Conservation (phyloP, 2,329 filamentous ascomycete genomes). For the Fusarium ambrosium region DNA sequence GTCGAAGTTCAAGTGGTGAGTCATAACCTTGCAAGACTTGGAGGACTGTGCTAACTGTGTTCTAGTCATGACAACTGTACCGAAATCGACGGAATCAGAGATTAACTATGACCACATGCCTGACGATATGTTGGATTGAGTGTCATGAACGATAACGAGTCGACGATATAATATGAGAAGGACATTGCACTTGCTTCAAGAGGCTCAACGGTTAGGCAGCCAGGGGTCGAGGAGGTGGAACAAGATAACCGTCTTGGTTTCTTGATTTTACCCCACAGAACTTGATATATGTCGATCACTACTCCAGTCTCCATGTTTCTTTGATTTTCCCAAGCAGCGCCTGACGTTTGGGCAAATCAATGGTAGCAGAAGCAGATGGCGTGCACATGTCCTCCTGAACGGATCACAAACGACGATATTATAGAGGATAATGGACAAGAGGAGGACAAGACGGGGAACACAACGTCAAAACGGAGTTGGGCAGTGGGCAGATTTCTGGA, state of each 20-base stretch:
- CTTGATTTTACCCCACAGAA: not conserved
- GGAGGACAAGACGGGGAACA: not conserved
- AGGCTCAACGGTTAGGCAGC: not conserved
- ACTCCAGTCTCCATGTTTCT: not conserved
- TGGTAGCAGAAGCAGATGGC: not conserved
- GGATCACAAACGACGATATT: not conserved
- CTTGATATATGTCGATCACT: not conserved
- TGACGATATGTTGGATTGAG: slow-evolving; percentile 49
- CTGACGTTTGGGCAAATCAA: not conserved
- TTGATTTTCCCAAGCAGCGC: slow-evolving; percentile 28
- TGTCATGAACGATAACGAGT: slow-evolving; percentile 1
- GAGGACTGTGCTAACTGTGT: slow-evolving; percentile 3
- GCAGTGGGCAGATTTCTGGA: not conserved
- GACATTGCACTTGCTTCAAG: not conserved
- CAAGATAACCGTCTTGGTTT: not conserved
- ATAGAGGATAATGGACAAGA: not conserved
- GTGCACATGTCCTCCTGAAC: not conserved
- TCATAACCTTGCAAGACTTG: not conserved
- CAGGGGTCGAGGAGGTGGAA: not conserved
- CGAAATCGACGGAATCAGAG: slow-evolving; percentile 24
- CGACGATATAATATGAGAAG: not conserved
- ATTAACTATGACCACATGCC: slow-evolving; percentile 56
- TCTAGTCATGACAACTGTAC: not conserved
- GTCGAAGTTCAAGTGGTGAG: slow-evolving; percentile 27
- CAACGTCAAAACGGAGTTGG: not conserved